Conservation (phyloP, 257 asterid species). For the Pogostemon cablin region DNA sequence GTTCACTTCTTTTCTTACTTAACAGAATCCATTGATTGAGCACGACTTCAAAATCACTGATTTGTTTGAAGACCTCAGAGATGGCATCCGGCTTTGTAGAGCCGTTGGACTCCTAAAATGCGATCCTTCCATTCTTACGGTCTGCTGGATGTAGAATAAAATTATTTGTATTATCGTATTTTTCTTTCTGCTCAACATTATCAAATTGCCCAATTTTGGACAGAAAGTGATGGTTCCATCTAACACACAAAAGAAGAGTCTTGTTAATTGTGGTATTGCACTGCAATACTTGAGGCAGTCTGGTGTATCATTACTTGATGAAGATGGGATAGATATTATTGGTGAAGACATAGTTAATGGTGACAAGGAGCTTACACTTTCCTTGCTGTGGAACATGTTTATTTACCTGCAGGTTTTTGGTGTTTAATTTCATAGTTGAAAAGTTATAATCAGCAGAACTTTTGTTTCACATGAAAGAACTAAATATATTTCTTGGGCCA, state of each 20-base stretch:
- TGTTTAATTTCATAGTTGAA: background rate
- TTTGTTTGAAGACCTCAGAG: slow-evolving; percentile 78
- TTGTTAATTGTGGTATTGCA: slow-evolving; percentile 77
- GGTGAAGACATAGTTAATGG: slow-evolving; percentile 76
- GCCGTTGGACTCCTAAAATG: slow-evolving; percentile 73
- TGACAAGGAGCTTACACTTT: slow-evolving; percentile 80
- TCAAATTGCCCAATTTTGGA: slow-evolving; percentile 28
- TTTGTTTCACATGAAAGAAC: slow-evolving; percentile 1
- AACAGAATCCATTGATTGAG: slow-evolving; percentile 82
- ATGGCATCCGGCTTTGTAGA: slow-evolving; percentile 87
- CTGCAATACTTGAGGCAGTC: slow-evolving; percentile 73
- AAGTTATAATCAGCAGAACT: background rate
- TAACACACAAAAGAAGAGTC: slow-evolving; percentile 73
- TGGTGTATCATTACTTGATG: slow-evolving; percentile 66
- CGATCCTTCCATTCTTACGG: slow-evolving; percentile 85
- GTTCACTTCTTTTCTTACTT: slow-evolving; percentile 6
- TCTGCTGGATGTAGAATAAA: slow-evolving; percentile 37
- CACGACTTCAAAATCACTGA: slow-evolving; percentile 68
- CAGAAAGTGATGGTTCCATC: slow-evolving; percentile 92
- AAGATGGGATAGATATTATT: slow-evolving; percentile 70
- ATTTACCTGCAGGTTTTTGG: slow-evolving; percentile 80
- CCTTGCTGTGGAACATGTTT: slow-evolving; percentile 91
- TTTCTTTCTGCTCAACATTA: slow-evolving; percentile 27
- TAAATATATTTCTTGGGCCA: slow-evolving; percentile 11
- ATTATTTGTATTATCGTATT: slow-evolving; percentile 3